Evolutionary conservation across 129 eudicot species (phyloP), one percentile per base, ranked within the genome.

Genomic region (Erigeron canadensis): DNA sequence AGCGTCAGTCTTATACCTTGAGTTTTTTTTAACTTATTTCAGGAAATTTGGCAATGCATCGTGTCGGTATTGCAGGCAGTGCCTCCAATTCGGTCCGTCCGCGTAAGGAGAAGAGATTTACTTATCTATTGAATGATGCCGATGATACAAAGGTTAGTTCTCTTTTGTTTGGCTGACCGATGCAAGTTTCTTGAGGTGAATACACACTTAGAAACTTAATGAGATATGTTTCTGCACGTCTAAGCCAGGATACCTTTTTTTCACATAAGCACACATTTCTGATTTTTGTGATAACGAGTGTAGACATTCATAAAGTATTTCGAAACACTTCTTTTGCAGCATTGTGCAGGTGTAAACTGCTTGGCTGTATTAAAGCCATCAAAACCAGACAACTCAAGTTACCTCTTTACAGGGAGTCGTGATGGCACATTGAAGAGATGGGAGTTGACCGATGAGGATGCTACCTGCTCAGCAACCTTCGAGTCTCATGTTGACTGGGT

Each of bases 401-500:
- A 75, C 65, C 95, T 93, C 37, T 89, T 93, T 59, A 93, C 96
- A 13, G 98, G 98, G 54, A 89, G 98, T 74, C 96, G 98, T 68
- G 98, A 93, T 79, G 90, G 96, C 63, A 93, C 96, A 21, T 67
- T 93, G 79, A 93, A 93, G 90, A 93, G 96, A 78, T 93, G 98
- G 98, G 74, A 83, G 62, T 55, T 93, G 85, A 74, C 82, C 58
- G 95, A 93, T 46, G 90, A 89, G 60, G 76, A 70, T 70, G 88
- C 96, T 40, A 77, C 90, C 28, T 93, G 86, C 83, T 89, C 98
- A 46, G 87, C 96, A 57, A 93, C 98, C 59, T 93, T 93, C 79
- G 98, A 93, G 83, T 93, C 98, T 12, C 98, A 93, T 87, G 88
- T 93, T 69, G 98, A 93, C 63, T 93, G 98, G 98, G 98, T 93